Conservation (phyloP, 768 basidiomycete species). For the Tephrocybe sp. region DNA sequence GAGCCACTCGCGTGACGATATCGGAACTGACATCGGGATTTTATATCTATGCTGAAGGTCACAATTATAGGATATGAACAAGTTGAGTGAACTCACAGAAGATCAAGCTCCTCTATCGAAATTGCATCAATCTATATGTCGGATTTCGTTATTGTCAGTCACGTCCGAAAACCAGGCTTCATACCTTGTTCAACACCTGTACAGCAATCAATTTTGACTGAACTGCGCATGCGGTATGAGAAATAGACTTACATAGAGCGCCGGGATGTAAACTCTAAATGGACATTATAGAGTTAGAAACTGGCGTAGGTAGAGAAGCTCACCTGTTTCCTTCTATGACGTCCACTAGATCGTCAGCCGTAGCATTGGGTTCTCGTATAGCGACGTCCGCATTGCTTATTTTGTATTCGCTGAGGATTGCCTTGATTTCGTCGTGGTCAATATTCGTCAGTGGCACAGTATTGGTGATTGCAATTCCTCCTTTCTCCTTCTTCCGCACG, state of each 20-base stretch:
- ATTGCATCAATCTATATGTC: slow-evolving; percentile 86
- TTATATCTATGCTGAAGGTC: slow-evolving; percentile 54
- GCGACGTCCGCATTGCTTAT: slow-evolving; percentile 88
- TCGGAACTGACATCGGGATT: slow-evolving; percentile 93
- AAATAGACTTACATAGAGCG: slow-evolving; percentile 66
- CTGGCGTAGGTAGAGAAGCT: slow-evolving; percentile 14
- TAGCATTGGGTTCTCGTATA: slow-evolving; percentile 89
- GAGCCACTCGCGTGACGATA: slow-evolving; percentile 93
- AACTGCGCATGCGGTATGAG: not conserved
- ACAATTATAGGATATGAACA: not conserved
- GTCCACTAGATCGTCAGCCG: slow-evolving; percentile 94
- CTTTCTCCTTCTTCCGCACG: slow-evolving; percentile 86
- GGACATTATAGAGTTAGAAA: not conserved
- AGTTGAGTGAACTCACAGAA: slow-evolving; percentile 51
- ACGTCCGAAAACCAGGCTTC: slow-evolving; percentile 1
- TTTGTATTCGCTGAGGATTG: slow-evolving; percentile 89
- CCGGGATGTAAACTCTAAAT: slow-evolving; percentile 88
- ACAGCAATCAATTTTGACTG: not conserved
- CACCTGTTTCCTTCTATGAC: slow-evolving; percentile 94
- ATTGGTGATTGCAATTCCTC: slow-evolving; percentile 92
- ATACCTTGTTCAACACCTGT: slow-evolving; percentile 82
- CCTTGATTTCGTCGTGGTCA: slow-evolving; percentile 95
- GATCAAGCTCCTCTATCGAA: slow-evolving; percentile 95
- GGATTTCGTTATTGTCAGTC: slow-evolving; percentile 4
- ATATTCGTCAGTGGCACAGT: slow-evolving; percentile 96